Base-by-base conservation (phyloP, 768 basidiomycete species). In the Phaeotremella skinneri region DNA sequence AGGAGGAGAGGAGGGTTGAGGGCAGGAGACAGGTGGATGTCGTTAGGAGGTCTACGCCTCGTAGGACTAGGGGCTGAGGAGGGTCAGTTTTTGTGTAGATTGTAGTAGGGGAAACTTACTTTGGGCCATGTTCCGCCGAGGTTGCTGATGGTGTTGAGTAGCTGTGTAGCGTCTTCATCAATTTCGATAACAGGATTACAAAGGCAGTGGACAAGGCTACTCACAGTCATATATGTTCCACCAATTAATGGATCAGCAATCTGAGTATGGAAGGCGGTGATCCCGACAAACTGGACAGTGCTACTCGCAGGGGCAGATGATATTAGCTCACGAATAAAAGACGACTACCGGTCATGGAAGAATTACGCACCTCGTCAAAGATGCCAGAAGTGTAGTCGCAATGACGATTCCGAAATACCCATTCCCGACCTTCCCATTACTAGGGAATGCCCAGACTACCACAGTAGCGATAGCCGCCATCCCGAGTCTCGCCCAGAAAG, bases 191-290 rank as follows among this genome's bases (percentile, higher is more conserved):
- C 16, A 43, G 48, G 21, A 17, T 42, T 66, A 48, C n/a, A 21
- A 48, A 29, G 14, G 37, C 14, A 23, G 6, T 43, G 30, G 41
- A 26, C 4, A 47, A 21, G 43, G 9, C 25, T 30, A 79, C 85
- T 63, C 69, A 92, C 93, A 13, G 96, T 99, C 96, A 99, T 99
- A 77, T 99, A 99, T 0, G 96, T 99, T 51, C 96, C 96, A 27
- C 96, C 96, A 53, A 99, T 96, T 13, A 96, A 72, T 0, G 96
- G 96, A 73, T 99, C 96, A 0, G 96, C 91, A 34, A 99, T 86
- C 54, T 88, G 85, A 2, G 92, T 97, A 70, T 98, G 96, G 83
- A 98, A 99, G 2, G 96, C 96, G n/a, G 92, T 90, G 61, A 98
- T 91, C 7, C 96, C 92, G 20, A 97, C 94, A 72, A 98, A 99